Evolutionary conservation across 331 rosid species (phyloP).

Genomic region (Prunus yedoensis): DNA sequence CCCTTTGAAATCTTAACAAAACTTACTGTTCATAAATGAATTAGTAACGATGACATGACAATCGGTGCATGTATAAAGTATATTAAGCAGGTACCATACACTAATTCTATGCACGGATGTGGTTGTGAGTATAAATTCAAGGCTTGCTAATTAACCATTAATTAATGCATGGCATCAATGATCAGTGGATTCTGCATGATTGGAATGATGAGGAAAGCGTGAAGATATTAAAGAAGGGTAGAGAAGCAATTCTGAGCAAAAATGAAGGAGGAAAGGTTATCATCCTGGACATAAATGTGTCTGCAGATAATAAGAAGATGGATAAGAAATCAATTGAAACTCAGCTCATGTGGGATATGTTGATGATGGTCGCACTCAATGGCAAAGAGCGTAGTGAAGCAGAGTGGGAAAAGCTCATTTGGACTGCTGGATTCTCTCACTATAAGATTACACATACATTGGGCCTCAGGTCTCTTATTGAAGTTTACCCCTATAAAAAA

Average conservation of each 20-base stretch:
- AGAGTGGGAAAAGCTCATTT: slow-evolving; percentile 30
- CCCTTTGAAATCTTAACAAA: too few species aligned
- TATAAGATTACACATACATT: neutral
- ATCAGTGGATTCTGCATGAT: slow-evolving; percentile 37
- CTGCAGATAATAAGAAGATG: neutral
- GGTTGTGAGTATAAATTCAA: neutral
- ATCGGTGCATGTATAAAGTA: too few species aligned
- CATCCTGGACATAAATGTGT: slow-evolving; percentile 15
- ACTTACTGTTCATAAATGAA: too few species aligned
- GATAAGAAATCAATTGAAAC: slow-evolving; percentile 2
- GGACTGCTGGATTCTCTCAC: slow-evolving; percentile 28
- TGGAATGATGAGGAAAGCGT: slow-evolving; percentile 32
- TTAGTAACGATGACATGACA: too few species aligned
- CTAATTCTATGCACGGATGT: too few species aligned
- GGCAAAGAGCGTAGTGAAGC: slow-evolving; percentile 28
- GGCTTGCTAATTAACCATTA: too few species aligned
- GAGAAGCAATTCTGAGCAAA: slow-evolving; percentile 29
- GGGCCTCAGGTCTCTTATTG: too few species aligned
- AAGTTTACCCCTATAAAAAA: too few species aligned
- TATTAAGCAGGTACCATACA: too few species aligned
- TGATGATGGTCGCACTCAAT: slow-evolving; percentile 20
- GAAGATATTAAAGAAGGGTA: slow-evolving; percentile 20
- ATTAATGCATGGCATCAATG: too few species aligned
- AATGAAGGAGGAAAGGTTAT: slow-evolving; percentile 26
- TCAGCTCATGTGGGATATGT: slow-evolving; percentile 28